phyloP scores from a whole-genome alignment of 2,329 filamentous ascomycete species.

The Pezicula neosporulosa region DNA sequence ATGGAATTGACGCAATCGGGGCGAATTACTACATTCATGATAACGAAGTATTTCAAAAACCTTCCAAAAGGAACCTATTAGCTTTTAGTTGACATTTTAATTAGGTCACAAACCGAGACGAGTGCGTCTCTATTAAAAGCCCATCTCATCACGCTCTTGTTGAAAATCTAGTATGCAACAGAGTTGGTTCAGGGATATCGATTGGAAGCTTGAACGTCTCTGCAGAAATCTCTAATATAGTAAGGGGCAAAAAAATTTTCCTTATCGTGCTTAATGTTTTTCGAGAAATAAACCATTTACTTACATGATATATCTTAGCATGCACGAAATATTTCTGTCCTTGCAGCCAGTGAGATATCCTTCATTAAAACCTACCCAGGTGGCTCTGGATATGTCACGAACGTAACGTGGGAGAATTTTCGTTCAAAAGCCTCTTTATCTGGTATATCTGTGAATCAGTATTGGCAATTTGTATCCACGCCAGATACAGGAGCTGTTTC shows the following conservation, averaged over 20 bases:
- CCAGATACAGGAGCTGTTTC: constrained; percentile 11
- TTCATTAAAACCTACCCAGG: constrained; percentile 37
- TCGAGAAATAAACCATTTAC: constrained; percentile 2
- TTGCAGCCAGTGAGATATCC: constrained; percentile 31
- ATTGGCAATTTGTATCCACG: constrained; percentile 2
- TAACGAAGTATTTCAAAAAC: constrained; percentile 19
- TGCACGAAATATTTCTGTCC: constrained; percentile 32
- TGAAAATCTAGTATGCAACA: constrained; percentile 33
- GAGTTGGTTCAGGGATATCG: constrained; percentile 32
- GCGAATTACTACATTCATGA: constrained; percentile 33
- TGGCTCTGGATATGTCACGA: constrained; percentile 33
- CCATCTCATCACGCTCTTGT: constrained; percentile 32
- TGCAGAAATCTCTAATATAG: constrained; percentile 28
- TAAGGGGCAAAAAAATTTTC: no score
- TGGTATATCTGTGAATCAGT: constrained; percentile 1
- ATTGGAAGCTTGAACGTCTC: constrained; percentile 32
- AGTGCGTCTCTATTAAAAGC: constrained; percentile 33
- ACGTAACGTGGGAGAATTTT: constrained; percentile 30
- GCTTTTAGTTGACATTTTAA: background rate
- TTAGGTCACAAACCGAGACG: constrained; percentile 33
- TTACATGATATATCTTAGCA: constrained; percentile 8
- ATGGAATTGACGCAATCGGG: constrained; percentile 34
- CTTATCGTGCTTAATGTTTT: no score
- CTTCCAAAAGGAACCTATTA: no score
- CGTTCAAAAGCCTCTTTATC: background rate